Conservation (phyloP, 2,329 filamentous ascomycete species). For the Fusarium kyushuense region DNA sequence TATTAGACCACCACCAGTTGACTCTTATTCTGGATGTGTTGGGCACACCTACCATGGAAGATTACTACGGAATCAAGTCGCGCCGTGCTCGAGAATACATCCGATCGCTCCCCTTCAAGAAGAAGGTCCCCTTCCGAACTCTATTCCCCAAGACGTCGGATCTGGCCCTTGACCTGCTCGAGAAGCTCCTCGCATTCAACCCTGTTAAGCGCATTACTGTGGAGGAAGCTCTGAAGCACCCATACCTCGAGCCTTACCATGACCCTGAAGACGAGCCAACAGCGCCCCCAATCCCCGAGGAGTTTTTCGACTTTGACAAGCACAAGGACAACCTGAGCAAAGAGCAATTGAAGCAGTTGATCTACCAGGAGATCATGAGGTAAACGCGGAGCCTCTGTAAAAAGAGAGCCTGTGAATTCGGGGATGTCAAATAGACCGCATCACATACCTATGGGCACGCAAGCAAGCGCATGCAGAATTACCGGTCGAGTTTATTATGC, state of each 20-base stretch:
- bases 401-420: slow-evolving; percentile 27
- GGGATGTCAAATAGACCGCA: slow-evolving; percentile 42
- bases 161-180: slow-evolving; percentile 89
- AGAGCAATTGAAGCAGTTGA: slow-evolving; percentile 96
- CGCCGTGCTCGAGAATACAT: slow-evolving; percentile 98
- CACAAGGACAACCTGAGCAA: slow-evolving; percentile 99
- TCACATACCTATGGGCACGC: slow-evolving; percentile 19
- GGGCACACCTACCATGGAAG: slow-evolving; percentile 98
- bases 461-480: slow-evolving; percentile 29
- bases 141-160: slow-evolving; percentile 99
- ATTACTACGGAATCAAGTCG: slow-evolving; percentile 99
- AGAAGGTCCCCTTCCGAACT: slow-evolving; percentile 98
- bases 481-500: slow-evolving; percentile 23
- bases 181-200: slow-evolving; percentile 97
- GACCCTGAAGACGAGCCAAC: slow-evolving; percentile 98
- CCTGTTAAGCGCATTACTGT: slow-evolving; percentile 98
- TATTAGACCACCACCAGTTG: slow-evolving; percentile 91
- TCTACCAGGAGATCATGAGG: slow-evolving; percentile 95
- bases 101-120: slow-evolving; percentile 97
- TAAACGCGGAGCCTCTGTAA: slow-evolving; percentile 49
- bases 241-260: slow-evolving; percentile 98
- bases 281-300: slow-evolving; percentile 94
- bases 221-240: slow-evolving; percentile 96
- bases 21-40: slow-evolving; percentile 97
- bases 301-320: slow-evolving; percentile 99